Conservation (phyloP, 441 rosid species). For the Macaranga tanarius region DNA sequence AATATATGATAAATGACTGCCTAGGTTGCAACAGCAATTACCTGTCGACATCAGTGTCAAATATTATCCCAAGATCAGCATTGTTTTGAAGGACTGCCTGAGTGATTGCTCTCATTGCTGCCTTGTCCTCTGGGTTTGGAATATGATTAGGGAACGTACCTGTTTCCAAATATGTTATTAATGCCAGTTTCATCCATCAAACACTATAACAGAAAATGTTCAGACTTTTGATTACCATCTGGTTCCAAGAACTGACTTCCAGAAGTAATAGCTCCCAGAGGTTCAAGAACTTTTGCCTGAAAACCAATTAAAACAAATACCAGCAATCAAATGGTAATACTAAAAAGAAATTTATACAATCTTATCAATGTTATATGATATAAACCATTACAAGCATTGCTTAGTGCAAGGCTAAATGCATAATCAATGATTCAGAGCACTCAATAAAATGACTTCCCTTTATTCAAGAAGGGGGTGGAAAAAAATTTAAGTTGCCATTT, state of each 20-base stretch:
- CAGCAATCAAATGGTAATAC: slow-evolving; percentile 9
- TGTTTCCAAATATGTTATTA: slow-evolving; percentile 34
- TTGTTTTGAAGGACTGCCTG: slow-evolving; percentile 86
- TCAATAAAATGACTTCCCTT: background rate
- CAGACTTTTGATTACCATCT: slow-evolving; percentile 56
- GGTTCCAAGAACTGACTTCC: slow-evolving; percentile 99
- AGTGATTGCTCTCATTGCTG: slow-evolving; percentile 88
- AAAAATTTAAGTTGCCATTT: background rate
- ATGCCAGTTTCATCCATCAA: slow-evolving; percentile 1
- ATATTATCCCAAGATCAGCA: slow-evolving; percentile 95
- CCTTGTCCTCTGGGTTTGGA: slow-evolving; percentile 97
- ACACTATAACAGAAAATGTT: slow-evolving; percentile 2
- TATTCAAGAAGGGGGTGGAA: too few relatives aligned
- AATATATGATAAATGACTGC: background rate
- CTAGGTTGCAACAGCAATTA: slow-evolving; percentile 27
- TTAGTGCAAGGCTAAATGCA: too few relatives aligned
- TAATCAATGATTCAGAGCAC: background rate
- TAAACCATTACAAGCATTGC: too few relatives aligned
- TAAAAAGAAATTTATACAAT: background rate
- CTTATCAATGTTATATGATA: too few relatives aligned
- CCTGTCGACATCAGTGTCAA: slow-evolving; percentile 99
- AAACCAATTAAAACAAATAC: slow-evolving; percentile 22
- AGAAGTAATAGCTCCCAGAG: slow-evolving; percentile 83
- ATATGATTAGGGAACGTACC: slow-evolving; percentile 97
- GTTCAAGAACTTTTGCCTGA: slow-evolving; percentile 94